phyloP scores from a whole-genome alignment of 768 basidiomycete genomes.

The Cystofilobasidium bisporidii region DNA sequence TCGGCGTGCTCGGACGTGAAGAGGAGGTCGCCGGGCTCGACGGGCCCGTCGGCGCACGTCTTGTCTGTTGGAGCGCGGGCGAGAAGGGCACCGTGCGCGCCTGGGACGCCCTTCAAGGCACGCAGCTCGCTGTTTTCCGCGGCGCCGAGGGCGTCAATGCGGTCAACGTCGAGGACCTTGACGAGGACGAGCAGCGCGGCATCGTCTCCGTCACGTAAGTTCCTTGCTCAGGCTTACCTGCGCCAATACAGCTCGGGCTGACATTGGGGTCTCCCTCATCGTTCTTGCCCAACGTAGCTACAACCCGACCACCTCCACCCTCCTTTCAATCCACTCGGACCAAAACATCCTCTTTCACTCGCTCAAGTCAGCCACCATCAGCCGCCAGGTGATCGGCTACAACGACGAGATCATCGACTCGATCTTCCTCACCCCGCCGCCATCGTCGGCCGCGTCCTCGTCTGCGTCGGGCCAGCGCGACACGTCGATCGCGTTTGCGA shows the following conservation, averaged over 20 bases:
- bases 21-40: constrained; percentile 46
- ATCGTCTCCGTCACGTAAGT: constrained; percentile 74
- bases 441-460: constrained; percentile 30
- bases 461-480: constrained; percentile 42
- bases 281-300: constrained; percentile 49
- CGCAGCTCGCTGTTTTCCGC: constrained; percentile 51
- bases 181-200: constrained; percentile 70
- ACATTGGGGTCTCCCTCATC: no score
- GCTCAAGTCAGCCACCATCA: constrained; percentile 52
- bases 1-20: constrained; percentile 57
- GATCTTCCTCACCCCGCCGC: constrained; percentile 54
- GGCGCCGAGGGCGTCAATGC: constrained; percentile 44
- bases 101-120: constrained; percentile 68
- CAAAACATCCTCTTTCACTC: constrained; percentile 94
- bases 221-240: background rate
- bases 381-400: constrained; percentile 83
- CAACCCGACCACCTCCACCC: constrained; percentile 51
- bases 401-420: constrained; percentile 97
- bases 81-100: constrained; percentile 76
- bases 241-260: no score
- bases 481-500: constrained; percentile 81
- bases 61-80: constrained; percentile 80
- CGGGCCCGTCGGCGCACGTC: constrained; percentile 38
- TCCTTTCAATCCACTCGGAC: constrained; percentile 83
- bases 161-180: constrained; percentile 45